phyloP scores from a whole-genome alignment of 495 filamentous ascomycete genomes.

The Aspergillus cavernicola region DNA sequence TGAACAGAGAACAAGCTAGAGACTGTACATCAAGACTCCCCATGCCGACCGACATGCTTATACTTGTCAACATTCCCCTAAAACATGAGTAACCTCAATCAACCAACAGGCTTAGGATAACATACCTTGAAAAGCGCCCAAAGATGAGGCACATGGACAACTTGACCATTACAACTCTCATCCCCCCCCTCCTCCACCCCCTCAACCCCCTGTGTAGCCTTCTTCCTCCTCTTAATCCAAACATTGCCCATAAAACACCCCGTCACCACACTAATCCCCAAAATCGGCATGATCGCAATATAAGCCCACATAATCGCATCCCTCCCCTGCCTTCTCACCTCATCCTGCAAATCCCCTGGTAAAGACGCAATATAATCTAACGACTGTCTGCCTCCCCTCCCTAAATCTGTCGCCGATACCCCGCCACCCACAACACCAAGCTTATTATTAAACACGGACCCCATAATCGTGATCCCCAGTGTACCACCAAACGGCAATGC shows the following conservation, averaged over 20 bases:
- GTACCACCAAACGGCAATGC: conserved; percentile 56
- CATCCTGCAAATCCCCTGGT: conserved; percentile 17
- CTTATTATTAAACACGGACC: conserved; percentile 58
- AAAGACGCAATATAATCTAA: conserved; percentile 20
- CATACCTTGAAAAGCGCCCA: conserved; percentile 22
- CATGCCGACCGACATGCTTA: neutral
- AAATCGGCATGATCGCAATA: conserved; percentile 50
- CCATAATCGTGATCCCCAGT: conserved; percentile 55
- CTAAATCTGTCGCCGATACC: conserved; percentile 1
- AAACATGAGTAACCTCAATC: too few relatives aligned
- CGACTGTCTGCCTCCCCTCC: conserved; percentile 11
- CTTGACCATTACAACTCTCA: conserved; percentile 13
- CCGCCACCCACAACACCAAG: conserved; percentile 16
- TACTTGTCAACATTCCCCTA: neutral
- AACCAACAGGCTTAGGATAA: neutral
- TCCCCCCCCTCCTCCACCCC: neutral
- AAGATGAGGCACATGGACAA: conserved; percentile 24
- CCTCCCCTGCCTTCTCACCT: conserved; percentile 30
- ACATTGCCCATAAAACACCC: conserved; percentile 51
- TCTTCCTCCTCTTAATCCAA: conserved; percentile 32
- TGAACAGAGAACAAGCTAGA: too few relatives aligned
- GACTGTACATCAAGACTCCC: too few relatives aligned
- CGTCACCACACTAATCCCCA: conserved; percentile 44
- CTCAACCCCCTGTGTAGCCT: neutral
- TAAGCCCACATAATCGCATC: conserved; percentile 55